Conservation (phyloP, 352 stramenopile genomes). For the Phytopythium montanum region DNA sequence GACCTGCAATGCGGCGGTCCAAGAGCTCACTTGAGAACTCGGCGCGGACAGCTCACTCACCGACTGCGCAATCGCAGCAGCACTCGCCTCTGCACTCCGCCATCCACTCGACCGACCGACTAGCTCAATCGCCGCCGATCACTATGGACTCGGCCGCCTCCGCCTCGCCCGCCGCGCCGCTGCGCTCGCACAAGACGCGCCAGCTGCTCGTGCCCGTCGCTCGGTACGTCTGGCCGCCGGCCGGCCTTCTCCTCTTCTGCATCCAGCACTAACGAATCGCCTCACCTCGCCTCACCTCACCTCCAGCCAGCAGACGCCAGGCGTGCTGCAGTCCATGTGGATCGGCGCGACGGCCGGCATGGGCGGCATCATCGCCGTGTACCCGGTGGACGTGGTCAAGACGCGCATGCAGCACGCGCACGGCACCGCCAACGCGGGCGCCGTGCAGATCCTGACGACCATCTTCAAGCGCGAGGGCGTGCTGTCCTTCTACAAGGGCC, state of each 20-base stretch:
- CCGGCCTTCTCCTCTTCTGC: not conserved
- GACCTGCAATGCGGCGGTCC: no score
- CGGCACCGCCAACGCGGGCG: conserved; percentile 37
- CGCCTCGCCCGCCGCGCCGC: conserved; percentile 12
- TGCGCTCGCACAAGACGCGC: conserved; percentile 29
- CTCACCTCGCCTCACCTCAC: not conserved
- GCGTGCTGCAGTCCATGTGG: conserved; percentile 76
- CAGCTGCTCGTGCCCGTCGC: conserved; percentile 22
- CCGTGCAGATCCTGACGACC: conserved; percentile 45
- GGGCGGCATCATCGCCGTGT: conserved; percentile 78
- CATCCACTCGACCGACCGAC: not conserved
- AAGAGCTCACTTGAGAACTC: conserved; percentile 3
- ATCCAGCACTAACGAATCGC: not conserved
- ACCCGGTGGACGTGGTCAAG: conserved; percentile 83
- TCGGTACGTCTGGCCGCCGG: not conserved
- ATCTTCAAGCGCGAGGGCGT: conserved; percentile 63
- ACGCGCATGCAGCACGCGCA: conserved; percentile 80
- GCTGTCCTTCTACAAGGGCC: conserved; percentile 74
- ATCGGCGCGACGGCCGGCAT: conserved; percentile 77
- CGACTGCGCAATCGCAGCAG: conserved; percentile 3
- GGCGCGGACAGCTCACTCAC: not conserved
- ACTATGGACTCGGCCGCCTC: conserved; percentile 32
- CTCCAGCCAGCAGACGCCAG: conserved; percentile 30
- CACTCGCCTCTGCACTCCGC: not conserved
- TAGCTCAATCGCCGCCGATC: no score